Base-by-base conservation (phyloP, 169 alveolate genomes). In the Cryptosporidium parvum region DNA sequence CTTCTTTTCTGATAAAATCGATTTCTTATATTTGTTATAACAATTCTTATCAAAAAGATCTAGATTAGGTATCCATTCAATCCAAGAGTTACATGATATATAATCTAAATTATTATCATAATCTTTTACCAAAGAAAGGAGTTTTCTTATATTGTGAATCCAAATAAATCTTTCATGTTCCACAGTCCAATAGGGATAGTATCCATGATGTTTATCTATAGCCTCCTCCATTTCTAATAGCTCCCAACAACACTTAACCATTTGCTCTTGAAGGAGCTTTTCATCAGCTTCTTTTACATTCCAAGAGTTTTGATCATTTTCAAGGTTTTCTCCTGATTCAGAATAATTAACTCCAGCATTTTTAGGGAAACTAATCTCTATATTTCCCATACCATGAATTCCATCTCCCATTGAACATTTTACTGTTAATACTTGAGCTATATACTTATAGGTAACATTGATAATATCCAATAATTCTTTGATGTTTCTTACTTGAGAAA, bases 31-130 rank as follows among this genome's bases (percentile, higher is more conserved):
- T 21, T 48, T 80, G 39, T 80, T 80, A 29, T 26, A 80, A 12
- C 23, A 29, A 65, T 58, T 62, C 14, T 62, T 80, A 65, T 80
- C 75, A 62, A 80, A 80, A 16, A 80, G 70, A 80, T 80, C 75
- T 42, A 80, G 48, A 44, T 80, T 80, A 12, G 89, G 89, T 23
- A 80, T 80, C 89, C 89, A 80, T 31, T 80, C 89, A 61, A 80
- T 80, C 73, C 73, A 65, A 33, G 89, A 80, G 18, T 65, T 80
- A 42, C 89, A 80, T 26, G 89, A 80, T 35, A 65, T 62, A 48
- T 80, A 80, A 56, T 65, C 75, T 26, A 80, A 39, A 37, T 80
- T 80, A 21, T 65, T 65, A 1, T 51, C 29, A n/a, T 59, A 45
- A 29, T 65, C 59, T 14, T 48, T 45, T 42, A 80, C 59, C 33